Conservation (phyloP, 23 red algal species). For the Cyanidioschyzon merolae region DNA sequence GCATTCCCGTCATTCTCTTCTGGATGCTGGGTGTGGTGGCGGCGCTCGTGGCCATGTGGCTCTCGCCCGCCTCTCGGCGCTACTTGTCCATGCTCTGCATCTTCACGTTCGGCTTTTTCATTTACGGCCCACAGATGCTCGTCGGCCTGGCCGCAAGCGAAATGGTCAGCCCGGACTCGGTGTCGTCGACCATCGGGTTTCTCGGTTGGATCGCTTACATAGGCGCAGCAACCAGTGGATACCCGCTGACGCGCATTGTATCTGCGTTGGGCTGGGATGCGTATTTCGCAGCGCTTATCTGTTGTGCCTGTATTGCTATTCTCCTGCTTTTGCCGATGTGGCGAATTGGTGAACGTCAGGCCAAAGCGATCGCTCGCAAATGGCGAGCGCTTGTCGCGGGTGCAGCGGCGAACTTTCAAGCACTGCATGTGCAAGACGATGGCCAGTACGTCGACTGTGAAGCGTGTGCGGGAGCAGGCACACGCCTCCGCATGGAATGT, state of each 20-base stretch:
- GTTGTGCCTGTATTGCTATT: slow-evolving; percentile 57
- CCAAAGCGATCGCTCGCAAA: slow-evolving; percentile 46
- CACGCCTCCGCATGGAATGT: slow-evolving; percentile 62
- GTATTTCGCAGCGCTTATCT: slow-evolving; percentile 67
- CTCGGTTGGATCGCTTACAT: slow-evolving; percentile 98
- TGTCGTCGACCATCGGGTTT: slow-evolving; percentile 86
- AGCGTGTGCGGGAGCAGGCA: slow-evolving; percentile 72
- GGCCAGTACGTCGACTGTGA: slow-evolving; percentile 43
- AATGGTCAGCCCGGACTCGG: slow-evolving; percentile 71
- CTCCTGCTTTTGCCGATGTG: slow-evolving; percentile 94
- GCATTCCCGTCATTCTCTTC: slow-evolving; percentile 90
- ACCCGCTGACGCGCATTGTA: slow-evolving; percentile 79
- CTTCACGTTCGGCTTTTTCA: slow-evolving; percentile 96
- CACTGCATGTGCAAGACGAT: slow-evolving; percentile 14
- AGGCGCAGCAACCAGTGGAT: slow-evolving; percentile 82
- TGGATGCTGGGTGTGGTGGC: slow-evolving; percentile 90
- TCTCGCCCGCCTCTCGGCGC: slow-evolving; percentile 52
- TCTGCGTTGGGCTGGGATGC: slow-evolving; percentile 78
- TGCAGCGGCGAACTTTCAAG: slow-evolving; percentile 12
- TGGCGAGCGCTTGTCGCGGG: slow-evolving; percentile 15
- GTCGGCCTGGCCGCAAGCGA: slow-evolving; percentile 92
- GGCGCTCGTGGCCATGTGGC: slow-evolving; percentile 54
- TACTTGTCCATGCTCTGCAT: slow-evolving; percentile 73
- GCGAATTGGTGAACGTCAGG: slow-evolving; percentile 66
- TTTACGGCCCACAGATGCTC: slow-evolving; percentile 99